phyloP scores from a whole-genome alignment of 208 protist species.

The Leishmania braziliensis region DNA sequence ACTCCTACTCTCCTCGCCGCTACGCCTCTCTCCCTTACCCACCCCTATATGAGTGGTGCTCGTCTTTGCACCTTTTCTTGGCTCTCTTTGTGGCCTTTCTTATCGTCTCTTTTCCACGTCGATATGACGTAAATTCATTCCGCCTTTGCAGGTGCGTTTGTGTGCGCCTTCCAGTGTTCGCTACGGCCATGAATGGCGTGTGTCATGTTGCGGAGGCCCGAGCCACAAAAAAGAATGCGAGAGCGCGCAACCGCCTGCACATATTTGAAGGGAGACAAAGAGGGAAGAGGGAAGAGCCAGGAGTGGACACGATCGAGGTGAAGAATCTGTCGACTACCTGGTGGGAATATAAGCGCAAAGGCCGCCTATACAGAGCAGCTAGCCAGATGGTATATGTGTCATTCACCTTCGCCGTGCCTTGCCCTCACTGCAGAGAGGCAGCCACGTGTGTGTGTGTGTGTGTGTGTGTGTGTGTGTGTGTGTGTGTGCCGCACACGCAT shows the following conservation, averaged over 20 bases:
- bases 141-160: not conserved
- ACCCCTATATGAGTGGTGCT: slow-evolving; percentile 2
- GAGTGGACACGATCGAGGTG: not conserved
- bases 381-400: not conserved
- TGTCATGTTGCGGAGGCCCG: not conserved
- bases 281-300: not conserved
- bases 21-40: slow-evolving; percentile 2
- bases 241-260: not conserved
- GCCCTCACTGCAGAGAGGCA: not conserved
- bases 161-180: not conserved
- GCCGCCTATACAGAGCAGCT: not conserved
- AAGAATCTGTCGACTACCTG: not conserved
- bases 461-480: not conserved
- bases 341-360: not conserved
- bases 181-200: not conserved
- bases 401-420: not conserved
- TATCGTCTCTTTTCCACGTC: not conserved
- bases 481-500: not conserved
- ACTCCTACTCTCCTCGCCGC: not conserved
- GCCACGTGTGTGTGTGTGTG: not conserved
- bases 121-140: not conserved
- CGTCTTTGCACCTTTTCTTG: slow-evolving; percentile 1
- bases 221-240: not conserved
- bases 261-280: not conserved
- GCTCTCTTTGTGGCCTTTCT: not conserved